Evolutionary conservation across 805 yeast species (phyloP), one percentile per base, ranked within the genome.

Genomic region (Wickerhamomyces xylosicus): DNA sequence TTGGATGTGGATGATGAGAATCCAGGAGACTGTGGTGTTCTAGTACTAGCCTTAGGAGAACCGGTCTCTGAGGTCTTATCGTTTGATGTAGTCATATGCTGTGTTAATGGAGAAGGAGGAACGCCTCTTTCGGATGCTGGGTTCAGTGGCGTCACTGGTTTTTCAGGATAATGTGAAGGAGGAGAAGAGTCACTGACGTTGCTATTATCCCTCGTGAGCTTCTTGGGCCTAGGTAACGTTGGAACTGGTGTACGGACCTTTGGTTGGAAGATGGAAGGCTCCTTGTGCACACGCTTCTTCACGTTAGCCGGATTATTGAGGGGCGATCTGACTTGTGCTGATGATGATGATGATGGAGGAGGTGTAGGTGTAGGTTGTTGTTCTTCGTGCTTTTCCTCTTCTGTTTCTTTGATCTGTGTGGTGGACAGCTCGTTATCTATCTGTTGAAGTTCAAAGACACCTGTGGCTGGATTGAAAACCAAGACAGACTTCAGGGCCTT

Each of bases 231-330:
- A 16, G 34, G 36, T 21, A 31, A 15, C 28, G 35, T 21, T 38
- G 33, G 11, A n/a, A 31, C 20, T 56, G 32, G 53, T 36, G 51
- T 35, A 5, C 52, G 38, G 7, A 41, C 32, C 31, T 49, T 52
- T 14, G 56, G 53, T 19, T 49, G 53, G 35, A 47, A 49, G n/a
- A 53, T 45, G 8, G 54, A 47, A 1, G 54, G 44, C 13, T 51
- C 53, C 19, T 41, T 43, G 13, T 47, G 40, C n/a, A 31, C 22
- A 18, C 41, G 38, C 31, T 45, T 42, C 37, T 42, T 44, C 36
- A 31, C 9, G 15, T n/a, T 25, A n/a, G 29, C 29, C 8, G 29
- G 9, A n/a, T 25, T 25, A n/a, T 25, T 25, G 14, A 25, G 29
- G 4, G 29, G 29, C n/a, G 29, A 25, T 25, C 13, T 25, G 29